Evolutionary conservation across 2,329 filamentous ascomycete species (phyloP), one percentile per base, ranked within the genome.

Genomic region (Sporothrix humicola): DNA sequence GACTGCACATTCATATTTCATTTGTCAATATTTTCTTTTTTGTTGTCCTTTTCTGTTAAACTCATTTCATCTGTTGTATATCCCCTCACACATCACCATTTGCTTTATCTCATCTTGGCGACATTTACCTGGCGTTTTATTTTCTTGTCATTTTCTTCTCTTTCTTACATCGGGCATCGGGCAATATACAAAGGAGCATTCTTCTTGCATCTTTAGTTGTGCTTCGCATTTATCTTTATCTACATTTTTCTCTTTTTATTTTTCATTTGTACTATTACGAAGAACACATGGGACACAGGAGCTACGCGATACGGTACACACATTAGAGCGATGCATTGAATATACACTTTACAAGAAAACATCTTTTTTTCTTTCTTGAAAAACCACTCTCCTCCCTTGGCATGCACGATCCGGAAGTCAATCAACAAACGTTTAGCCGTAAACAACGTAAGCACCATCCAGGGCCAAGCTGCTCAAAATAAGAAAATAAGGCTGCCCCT

Each of bases 231-330:
- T 8, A 37, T 59, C 15, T 37, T 9, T 9, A 37, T 31, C 26
- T 26, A 10, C 54, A 23, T 63, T 9, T 54, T 13, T 69, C 17
- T 56, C 9, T 31, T 44, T 2, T 48, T 8, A 10, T 31, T 2
- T 63, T 71, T 52, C 69, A 15, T 52, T 70, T 70, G 68, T 70
- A 58, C 46, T 44, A 56, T 69, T 56, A 69, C 15, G 66, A 69
- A 69, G 20, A 44, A 56, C 23, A 69, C 66, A 44, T 56, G 50
- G 66, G 66, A 69, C 50, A 56, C 8, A 44, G 66, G 31, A 56
- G 48, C 48, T 66, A 66, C 42, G 12, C 61, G 61, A 69, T 42
- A 54, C n/a, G 66, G 26, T 10, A 69, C 48, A 68, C 15, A 37
- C 13, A 23, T 20, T 37, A 23, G 17, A 48, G 20, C 61, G 26